These are phyloP conservation scores for Cercophora newfieldiana DNA, from an alignment of 495 filamentous ascomycete species.

Conservation along the genomic window DNA sequence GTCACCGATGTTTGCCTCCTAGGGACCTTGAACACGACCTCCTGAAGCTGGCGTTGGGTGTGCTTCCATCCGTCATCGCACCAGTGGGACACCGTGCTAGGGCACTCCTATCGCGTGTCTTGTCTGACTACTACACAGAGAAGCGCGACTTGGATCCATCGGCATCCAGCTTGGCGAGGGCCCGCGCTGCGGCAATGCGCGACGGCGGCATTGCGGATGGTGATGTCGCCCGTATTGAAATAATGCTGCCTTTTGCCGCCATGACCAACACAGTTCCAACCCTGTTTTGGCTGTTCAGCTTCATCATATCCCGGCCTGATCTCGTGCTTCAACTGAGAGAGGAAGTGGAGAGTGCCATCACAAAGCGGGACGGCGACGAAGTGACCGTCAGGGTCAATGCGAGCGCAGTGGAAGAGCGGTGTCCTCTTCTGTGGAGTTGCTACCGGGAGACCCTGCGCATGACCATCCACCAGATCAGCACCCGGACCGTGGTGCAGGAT, in stretches of 20 bases:
- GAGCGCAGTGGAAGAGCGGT: constrained; percentile 9
- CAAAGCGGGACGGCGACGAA: background rate
- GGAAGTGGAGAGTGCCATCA: background rate
- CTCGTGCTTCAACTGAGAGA: background rate
- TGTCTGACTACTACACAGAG: constrained; percentile 13
- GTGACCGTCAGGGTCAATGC: background rate
- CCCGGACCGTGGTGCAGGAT: constrained; percentile 19
- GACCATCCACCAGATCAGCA: constrained; percentile 17
- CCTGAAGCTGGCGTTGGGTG: background rate
- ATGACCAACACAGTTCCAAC: constrained; percentile 21
- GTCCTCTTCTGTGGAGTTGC: constrained; percentile 19
- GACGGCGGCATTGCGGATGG: background rate
- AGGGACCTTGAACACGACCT: constrained; percentile 11
- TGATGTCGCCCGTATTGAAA: constrained; percentile 16
- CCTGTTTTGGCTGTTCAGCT: constrained; percentile 16
- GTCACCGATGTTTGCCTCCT: no score
- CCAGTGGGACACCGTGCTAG: background rate
- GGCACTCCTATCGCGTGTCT: background rate
- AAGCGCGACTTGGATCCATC: background rate
- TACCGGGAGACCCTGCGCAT: constrained; percentile 20
- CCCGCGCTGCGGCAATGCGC: constrained; percentile 17
- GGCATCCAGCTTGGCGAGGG: constrained; percentile 9
- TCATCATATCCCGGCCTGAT: constrained; percentile 8
- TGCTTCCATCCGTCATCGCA: constrained; percentile 6
- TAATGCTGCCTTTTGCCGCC: constrained; percentile 21